Percentiles rank a stretch among this genome's conserved stretches.
Conservation (phyloP, 768 basidiomycete species). For the Grammothele lineata region DNA sequence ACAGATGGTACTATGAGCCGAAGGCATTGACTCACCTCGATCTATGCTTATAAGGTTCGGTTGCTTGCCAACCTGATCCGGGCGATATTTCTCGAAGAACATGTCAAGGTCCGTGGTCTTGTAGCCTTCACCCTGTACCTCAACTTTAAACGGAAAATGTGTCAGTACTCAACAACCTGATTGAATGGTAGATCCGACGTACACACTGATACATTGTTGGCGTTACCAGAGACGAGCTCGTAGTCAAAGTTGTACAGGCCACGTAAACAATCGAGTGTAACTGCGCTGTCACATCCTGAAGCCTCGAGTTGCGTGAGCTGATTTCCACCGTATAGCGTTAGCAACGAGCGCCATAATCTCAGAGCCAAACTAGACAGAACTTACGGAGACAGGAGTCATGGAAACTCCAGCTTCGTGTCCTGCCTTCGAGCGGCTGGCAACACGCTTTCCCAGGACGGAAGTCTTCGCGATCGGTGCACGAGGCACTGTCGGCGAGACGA, state of each 20-base stretch:
- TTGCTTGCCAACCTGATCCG: constrained; percentile 31
- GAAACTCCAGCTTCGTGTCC: not conserved
- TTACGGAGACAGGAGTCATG: not conserved
- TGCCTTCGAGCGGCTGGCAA: no score
- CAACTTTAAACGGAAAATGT: constrained; percentile 28
- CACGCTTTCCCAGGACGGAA: no score
- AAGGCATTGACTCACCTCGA: constrained; percentile 27
- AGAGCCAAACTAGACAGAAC: not conserved
- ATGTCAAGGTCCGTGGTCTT: constrained; percentile 37
- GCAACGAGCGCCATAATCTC: no score
- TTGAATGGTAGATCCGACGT: not conserved
- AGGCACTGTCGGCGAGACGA: constrained; percentile 69
- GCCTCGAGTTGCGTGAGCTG: not conserved
- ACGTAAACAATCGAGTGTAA: constrained; percentile 27
- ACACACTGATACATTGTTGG: constrained; percentile 28
- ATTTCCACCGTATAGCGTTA: no score
- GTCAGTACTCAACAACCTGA: not conserved
- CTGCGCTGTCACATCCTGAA: constrained; percentile 7
- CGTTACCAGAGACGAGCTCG: constrained; percentile 13
- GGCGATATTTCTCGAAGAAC: constrained; percentile 37
- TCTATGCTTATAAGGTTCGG: constrained; percentile 31
- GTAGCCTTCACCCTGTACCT: constrained; percentile 38
- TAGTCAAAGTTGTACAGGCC: constrained; percentile 28
- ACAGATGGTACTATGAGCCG: not conserved
- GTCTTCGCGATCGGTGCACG: constrained; percentile 9